These are phyloP conservation scores for Neonectria sp. DNA, from an alignment of 2,329 filamentous ascomycete genomes.

Conservation along the genomic window DNA sequence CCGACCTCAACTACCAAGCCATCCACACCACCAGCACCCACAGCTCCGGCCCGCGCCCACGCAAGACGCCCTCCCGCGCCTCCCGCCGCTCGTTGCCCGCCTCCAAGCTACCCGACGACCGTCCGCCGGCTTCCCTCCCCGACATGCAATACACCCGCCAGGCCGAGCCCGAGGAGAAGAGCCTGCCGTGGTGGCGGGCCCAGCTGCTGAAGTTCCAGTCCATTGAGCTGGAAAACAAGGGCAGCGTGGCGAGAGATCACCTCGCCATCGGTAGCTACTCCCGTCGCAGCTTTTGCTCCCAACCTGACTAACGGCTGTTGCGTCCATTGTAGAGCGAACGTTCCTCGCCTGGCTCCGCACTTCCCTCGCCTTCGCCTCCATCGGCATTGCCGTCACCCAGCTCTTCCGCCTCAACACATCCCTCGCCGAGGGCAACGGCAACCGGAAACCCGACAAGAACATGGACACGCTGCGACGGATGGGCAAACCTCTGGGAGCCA, in stretches of 20 bases:
- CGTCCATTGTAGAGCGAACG: slow-evolving; percentile 74
- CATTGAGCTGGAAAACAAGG: slow-evolving; percentile 88
- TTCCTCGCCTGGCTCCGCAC: slow-evolving; percentile 90
- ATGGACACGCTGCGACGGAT: slow-evolving; percentile 70
- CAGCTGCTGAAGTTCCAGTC: slow-evolving; percentile 67
- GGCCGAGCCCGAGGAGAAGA: slow-evolving; percentile 39
- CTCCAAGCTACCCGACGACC: slow-evolving; percentile 28
- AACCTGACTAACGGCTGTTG: slow-evolving; percentile 19
- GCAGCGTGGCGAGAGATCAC: slow-evolving; percentile 86
- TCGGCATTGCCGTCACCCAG: slow-evolving; percentile 87
- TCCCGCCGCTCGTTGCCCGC: slow-evolving; percentile 26
- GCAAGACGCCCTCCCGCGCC: slow-evolving; percentile 33
- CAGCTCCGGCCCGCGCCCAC: slow-evolving; percentile 31
- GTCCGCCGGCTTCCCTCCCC: slow-evolving; percentile 15
- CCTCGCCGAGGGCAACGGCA: slow-evolving; percentile 56
- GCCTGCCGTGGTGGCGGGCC: slow-evolving; percentile 65
- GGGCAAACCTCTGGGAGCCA: slow-evolving; percentile 82
- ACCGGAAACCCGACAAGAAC: slow-evolving; percentile 49
- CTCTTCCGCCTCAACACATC: slow-evolving; percentile 86
- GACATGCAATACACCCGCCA: slow-evolving; percentile 37
- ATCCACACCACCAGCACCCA: slow-evolving; percentile 48
- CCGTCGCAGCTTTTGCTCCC: background rate
- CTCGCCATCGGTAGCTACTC: slow-evolving; percentile 76
- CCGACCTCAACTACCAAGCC: slow-evolving; percentile 58
- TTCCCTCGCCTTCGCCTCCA: slow-evolving; percentile 84